Evolutionary conservation across 2,329 filamentous ascomycete genomes (phyloP), one percentile per base, ranked within the genome.

Genomic region (Raffaelea ambrosiae): DNA sequence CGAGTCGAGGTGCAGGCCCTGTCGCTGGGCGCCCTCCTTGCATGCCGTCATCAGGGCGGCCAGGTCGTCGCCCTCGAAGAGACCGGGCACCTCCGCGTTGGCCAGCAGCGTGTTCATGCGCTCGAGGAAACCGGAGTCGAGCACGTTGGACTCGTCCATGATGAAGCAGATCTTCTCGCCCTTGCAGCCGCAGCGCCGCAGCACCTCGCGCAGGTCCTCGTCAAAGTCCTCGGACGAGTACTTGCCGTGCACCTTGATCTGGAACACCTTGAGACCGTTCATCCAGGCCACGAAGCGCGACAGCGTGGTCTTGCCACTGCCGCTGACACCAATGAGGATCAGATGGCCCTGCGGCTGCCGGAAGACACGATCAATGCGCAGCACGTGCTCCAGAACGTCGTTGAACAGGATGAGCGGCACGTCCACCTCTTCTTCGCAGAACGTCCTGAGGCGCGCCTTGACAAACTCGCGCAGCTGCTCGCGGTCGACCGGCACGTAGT

Each of bases 161-260:
- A 99, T 96, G 73, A 99, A 99, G 70, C 94, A 98, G 43, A 99
- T 95, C 74, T 97, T 97, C 65, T 99, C 93, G 33, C 93, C 93
- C 72, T 96, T 96, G 72, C 91, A 97, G 53, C 93, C 93, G 58
- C 88, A 94, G 49, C 93, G 81, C 41, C 93, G 84, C 38, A 99
- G 79, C 9, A 99, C 93, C 61, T 90, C 91, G 55, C 94, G 81
- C 33, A 99, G 73, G 65, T 99, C 93, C 50, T 99, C 94, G 61
- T 99, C 93, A 61, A 99, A 99, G 68, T 99, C 93, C 63, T 97
- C 93, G 2, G 87, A 87, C 16, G 93, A 96, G 68, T 98, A 99
- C 63, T 91, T 96, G 55, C 93, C 93, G 60, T 99, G 93, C 0
- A 98, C 93, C 74, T 98, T 99, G 76, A 99, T 98, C 69, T 99